Evolutionary conservation across 2,329 filamentous ascomycete genomes (phyloP), one percentile per base, ranked within the genome.

Genomic region (Coccinonectria pachysandricola): DNA sequence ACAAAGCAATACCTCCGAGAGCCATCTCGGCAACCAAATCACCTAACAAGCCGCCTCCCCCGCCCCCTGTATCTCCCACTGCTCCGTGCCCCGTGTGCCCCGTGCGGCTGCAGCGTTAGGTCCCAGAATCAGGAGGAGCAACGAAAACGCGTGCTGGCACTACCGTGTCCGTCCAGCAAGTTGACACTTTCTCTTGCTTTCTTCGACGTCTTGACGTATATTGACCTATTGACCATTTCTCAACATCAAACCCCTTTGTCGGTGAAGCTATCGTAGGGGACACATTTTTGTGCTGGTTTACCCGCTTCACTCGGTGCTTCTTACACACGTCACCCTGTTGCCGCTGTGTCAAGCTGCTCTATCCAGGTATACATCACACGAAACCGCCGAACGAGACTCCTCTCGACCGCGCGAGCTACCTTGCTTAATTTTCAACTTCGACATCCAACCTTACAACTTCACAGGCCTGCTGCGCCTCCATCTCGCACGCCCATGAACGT

Each of bases 141-240:
- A n/a, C 39, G 45, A 19, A 47, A 48, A 46, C 42, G 45, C 42
- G 45, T 48, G 45, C 45, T 48, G 43, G 45, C 45, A 42, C 47
- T 45, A 47, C 45, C 28, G 40, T 40, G 42, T 40, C 34, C 31
- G 29, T 27, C 40, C n/a, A n/a, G n/a, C 31, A 19, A 15, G 24
- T 15, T 18, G 12, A 19, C 13, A 26, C 24, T 26, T 19, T 26
- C 31, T 26, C n/a, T n/a, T n/a, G n/a, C n/a, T n/a, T n/a, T n/a
- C n/a, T n/a, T n/a, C n/a, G n/a, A n/a, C n/a, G n/a, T n/a, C n/a
- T n/a, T n/a, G n/a, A n/a, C n/a, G n/a, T n/a, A n/a, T n/a, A n/a
- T n/a, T n/a, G n/a, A n/a, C n/a, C n/a, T n/a, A n/a, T n/a, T n/a
- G n/a, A n/a, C n/a, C n/a, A n/a, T n/a, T n/a, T n/a, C n/a, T n/a